phyloP scores from a whole-genome alignment of 2,329 filamentous ascomycete genomes.

The Aureobasidium pullulans region DNA sequence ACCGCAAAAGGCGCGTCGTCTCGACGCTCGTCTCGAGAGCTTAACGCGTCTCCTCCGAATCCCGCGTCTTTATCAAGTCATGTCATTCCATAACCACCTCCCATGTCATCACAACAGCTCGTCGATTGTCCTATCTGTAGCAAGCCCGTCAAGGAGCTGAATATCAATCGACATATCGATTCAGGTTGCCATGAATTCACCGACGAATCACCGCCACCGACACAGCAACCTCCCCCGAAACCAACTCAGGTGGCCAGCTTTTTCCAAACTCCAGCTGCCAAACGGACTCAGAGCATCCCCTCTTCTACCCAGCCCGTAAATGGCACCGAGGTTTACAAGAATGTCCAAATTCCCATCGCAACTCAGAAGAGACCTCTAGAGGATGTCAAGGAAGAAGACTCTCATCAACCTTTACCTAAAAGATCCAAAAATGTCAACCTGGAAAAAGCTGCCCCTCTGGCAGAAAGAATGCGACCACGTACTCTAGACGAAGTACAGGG shows the following conservation, averaged over 20 bases:
- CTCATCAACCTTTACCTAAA: constrained; percentile 42
- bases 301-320: constrained; percentile 16
- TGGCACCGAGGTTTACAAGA: constrained; percentile 4
- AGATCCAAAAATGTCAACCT: constrained; percentile 55
- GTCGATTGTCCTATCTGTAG: constrained; percentile 79
- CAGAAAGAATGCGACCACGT: constrained; percentile 85
- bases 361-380: constrained; percentile 7
- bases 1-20: not conserved
- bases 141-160: constrained; percentile 59
- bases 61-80: not conserved
- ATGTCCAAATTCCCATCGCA: not conserved
- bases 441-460: constrained; percentile 70
- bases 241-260: constrained; percentile 42
- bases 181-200: constrained; percentile 66
- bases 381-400: constrained; percentile 11
- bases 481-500: constrained; percentile 81
- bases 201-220: constrained; percentile 41
- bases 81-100: not conserved
- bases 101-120: constrained; percentile 26
- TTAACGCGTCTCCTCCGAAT: not conserved
- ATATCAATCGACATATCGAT: constrained; percentile 90
- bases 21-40: not conserved
- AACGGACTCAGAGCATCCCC: constrained; percentile 20
- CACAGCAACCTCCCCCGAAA: constrained; percentile 33
- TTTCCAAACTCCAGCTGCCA: constrained; percentile 48